Percentiles rank a stretch among this genome's conserved stretches.
Conservation (phyloP, 768 basidiomycete genomes). For the Serendipita sp. region DNA sequence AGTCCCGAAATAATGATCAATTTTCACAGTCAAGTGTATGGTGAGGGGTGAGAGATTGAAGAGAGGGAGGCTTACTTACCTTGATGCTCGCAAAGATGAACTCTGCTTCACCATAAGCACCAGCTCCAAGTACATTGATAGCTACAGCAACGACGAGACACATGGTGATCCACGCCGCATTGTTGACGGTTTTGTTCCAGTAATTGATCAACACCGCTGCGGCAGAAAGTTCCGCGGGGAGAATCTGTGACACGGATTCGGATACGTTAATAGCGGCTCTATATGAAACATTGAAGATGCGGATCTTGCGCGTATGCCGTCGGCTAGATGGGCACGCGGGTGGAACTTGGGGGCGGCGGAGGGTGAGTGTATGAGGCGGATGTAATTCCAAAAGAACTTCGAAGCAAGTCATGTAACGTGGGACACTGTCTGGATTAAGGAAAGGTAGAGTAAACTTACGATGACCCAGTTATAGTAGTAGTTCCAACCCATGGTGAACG, state of each 20-base stretch:
- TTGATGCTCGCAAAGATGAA: conserved; percentile 31
- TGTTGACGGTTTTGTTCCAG: conserved; percentile 44
- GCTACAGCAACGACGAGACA: conserved; percentile 57
- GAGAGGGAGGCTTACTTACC: conserved; percentile 1
- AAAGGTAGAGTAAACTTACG: neutral
- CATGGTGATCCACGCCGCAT: conserved; percentile 67
- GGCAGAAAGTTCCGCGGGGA: conserved; percentile 60
- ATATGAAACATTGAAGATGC: too few species aligned
- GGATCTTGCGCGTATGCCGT: too few species aligned
- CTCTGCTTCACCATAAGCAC: conserved; percentile 52
- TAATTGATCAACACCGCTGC: conserved; percentile 62
- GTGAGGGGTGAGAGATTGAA: neutral
- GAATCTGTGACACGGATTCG: conserved; percentile 18
- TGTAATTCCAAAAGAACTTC: too few species aligned
- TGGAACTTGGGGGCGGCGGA: too few species aligned
- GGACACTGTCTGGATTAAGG: too few species aligned
- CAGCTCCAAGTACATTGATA: conserved; percentile 63
- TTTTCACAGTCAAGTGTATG: neutral
- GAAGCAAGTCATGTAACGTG: too few species aligned
- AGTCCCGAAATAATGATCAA: neutral
- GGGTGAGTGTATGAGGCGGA: too few species aligned
- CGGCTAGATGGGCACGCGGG: too few species aligned
- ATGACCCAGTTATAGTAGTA: conserved; percentile 31
- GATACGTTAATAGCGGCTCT: too few species aligned
- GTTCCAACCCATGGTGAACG: conserved; percentile 39